Evolutionary conservation across 2,329 filamentous ascomycete genomes (phyloP).

Genomic region (Metarhizium rileyi): DNA sequence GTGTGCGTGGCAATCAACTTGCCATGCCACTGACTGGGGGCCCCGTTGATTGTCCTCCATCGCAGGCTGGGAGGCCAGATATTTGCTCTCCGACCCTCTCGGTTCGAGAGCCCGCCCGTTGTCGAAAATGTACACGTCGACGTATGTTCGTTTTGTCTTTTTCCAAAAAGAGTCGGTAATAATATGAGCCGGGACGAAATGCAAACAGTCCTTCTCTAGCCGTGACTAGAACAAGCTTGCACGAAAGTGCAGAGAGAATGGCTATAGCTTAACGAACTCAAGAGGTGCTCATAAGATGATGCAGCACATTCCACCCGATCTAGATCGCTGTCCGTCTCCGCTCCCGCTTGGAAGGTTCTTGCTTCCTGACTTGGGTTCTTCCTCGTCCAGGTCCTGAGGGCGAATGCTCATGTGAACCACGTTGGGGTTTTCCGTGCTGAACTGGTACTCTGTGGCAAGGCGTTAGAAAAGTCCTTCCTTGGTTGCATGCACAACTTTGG

Average conservation of each 20-base stretch:
- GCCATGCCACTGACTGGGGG: neutral
- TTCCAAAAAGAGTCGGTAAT: neutral
- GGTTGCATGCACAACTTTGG: neutral
- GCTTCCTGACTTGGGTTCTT: slow-evolving; percentile 61
- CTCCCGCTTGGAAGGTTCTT: slow-evolving; percentile 31
- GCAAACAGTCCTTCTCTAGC: neutral
- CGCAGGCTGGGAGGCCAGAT: neutral
- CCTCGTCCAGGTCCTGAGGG: slow-evolving; percentile 76
- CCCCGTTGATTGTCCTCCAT: neutral
- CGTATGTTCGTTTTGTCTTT: neutral
- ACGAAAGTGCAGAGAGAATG: neutral
- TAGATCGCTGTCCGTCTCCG: slow-evolving; percentile 30
- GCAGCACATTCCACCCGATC: slow-evolving; percentile 35
- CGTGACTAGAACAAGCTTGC: neutral
- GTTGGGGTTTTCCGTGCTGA: slow-evolving; percentile 64
- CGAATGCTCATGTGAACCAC: slow-evolving; percentile 93
- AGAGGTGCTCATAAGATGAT: slow-evolving; percentile 36
- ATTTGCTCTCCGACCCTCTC: neutral
- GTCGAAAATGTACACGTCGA: neutral
- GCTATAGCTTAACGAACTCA: neutral
- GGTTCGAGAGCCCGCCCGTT: neutral
- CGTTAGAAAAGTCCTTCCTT: slow-evolving; percentile 2
- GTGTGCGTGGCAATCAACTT: neutral
- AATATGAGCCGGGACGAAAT: neutral
- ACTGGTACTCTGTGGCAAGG: slow-evolving; percentile 57